Conservation (phyloP, 2,329 filamentous ascomycete species). For the Eutypella sp. region DNA sequence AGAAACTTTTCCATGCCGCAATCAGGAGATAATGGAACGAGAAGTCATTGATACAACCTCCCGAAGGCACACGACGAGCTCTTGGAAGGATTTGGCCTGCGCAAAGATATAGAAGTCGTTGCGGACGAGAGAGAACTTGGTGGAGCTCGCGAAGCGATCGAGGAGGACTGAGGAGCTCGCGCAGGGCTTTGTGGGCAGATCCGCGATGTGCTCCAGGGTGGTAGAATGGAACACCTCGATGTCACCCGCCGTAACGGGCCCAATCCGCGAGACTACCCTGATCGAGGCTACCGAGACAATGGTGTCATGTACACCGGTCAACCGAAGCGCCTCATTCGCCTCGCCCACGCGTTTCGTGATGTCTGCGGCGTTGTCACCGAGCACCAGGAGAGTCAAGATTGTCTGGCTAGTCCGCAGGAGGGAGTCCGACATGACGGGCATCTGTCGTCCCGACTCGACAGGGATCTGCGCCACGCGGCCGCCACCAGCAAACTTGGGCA, state of each 20-base stretch:
- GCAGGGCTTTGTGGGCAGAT: conserved; percentile 2
- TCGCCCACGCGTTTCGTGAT: conserved; percentile 3
- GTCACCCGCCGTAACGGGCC: background rate
- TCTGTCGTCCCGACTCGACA: conserved; percentile 6
- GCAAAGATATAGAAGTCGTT: conserved; percentile 18
- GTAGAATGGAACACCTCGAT: conserved; percentile 12
- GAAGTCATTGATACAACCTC: no score
- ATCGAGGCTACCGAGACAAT: conserved; percentile 13
- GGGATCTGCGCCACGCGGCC: conserved; percentile 18
- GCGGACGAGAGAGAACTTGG: conserved; percentile 17
- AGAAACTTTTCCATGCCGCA: no score
- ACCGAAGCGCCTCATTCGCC: conserved; percentile 8
- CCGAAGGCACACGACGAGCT: conserved; percentile 5
- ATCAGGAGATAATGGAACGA: no score
- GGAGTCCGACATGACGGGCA: conserved; percentile 14
- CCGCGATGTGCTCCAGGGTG: conserved; percentile 4
- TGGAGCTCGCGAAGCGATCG: conserved; percentile 8
- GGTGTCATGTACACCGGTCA: conserved; percentile 1
- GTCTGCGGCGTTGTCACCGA: conserved; percentile 3
- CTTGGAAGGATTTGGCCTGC: conserved; percentile 10
- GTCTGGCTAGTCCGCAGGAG: conserved; percentile 10
- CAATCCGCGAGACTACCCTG: conserved; percentile 5
- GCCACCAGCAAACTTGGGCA: conserved; percentile 13
- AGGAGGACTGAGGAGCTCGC: conserved; percentile 13
- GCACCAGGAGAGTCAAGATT: conserved; percentile 14